Evolutionary conservation across 495 filamentous ascomycete species (phyloP).

Genomic region (Tuber melanosporum): DNA sequence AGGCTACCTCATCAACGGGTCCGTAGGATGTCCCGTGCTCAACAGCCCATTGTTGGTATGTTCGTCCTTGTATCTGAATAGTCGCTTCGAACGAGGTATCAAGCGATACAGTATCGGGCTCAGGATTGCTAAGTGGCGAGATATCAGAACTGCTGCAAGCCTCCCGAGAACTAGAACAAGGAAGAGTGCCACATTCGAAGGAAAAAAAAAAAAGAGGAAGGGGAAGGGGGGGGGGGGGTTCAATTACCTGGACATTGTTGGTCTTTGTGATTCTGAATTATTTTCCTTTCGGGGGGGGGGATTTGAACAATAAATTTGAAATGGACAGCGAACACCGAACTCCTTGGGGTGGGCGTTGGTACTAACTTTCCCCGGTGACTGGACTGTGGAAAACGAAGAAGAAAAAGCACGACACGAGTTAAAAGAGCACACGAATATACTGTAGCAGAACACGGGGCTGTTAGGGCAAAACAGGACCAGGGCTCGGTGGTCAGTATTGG

Average conservation of each 20-base stretch:
- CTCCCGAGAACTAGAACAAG: constrained; percentile 7
- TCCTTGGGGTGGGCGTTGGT: constrained; percentile 29
- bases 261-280: constrained; percentile 7
- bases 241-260: constrained; percentile 31
- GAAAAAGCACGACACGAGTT: constrained; percentile 31
- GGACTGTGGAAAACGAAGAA: constrained; percentile 17
- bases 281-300: constrained; percentile 21
- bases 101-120: constrained; percentile 45
- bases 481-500: constrained; percentile 15
- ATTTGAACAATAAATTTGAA: constrained; percentile 33
- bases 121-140: constrained; percentile 29
- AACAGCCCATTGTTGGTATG: constrained; percentile 68
- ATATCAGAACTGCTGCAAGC: constrained; percentile 27
- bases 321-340: constrained; percentile 22
- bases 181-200: constrained; percentile 25
- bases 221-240: constrained; percentile 5
- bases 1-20: constrained; percentile 71
- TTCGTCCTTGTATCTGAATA: constrained; percentile 59
- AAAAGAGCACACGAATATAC: constrained; percentile 38
- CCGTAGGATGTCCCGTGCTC: constrained; percentile 67
- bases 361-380: constrained; percentile 22
- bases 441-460: constrained; percentile 33
- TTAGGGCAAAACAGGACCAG: constrained; percentile 28
- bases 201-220: neutral
- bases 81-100: constrained; percentile 58